Base-by-base conservation (phyloP, 2,329 filamentous ascomycete genomes). In the Delphinella strobiligena region DNA sequence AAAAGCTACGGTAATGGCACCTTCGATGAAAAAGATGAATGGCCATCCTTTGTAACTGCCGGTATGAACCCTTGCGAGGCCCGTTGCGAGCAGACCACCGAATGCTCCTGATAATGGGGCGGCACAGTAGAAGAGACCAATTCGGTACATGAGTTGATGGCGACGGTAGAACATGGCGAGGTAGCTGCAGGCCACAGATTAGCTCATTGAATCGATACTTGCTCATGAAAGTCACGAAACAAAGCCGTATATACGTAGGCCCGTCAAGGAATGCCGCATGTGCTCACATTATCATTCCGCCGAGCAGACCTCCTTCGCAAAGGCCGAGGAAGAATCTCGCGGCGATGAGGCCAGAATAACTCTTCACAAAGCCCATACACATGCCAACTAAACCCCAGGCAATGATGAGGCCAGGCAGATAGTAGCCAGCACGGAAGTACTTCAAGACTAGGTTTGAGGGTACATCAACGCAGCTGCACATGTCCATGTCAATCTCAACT, bases 1-100 rank as follows among this genome's bases (percentile, higher is more conserved):
- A 1, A 75, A 64, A 4, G 72, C 39, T 3, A 79, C 54, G 7
- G 71, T 74, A 1, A 78, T 74, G 2, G 74, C 54, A 4, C 76
- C 77, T 55, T 82, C 75, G 15, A 60, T 53, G 46, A 56, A 54
- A 49, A 55, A 61, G 33, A 54, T 54, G 45, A 54, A 61, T 0
- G 56, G 58, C 62, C 62, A 65, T 34, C 54, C 54, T 30, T 56
- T 49, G 46, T 66, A 66, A 1, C 52, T 53, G 1, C 51, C 48
- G 32, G 53, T 55, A 17, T 56, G 41, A 14, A 66, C 66, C 40
- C 56, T 48, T 1, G 59, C 61, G 19, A 67, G 48, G 11, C 62
- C 63, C 9, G 59, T 61, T 1, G 63, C 63, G 1, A 66, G 49
- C 7, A 67, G 45, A 2, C 63, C 63, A 17, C 63, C 62, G 49